Evolutionary conservation across 106 monocot genomes (phyloP), one percentile per base, ranked within the genome.

Genomic region (Dendrobium huoshanense): DNA sequence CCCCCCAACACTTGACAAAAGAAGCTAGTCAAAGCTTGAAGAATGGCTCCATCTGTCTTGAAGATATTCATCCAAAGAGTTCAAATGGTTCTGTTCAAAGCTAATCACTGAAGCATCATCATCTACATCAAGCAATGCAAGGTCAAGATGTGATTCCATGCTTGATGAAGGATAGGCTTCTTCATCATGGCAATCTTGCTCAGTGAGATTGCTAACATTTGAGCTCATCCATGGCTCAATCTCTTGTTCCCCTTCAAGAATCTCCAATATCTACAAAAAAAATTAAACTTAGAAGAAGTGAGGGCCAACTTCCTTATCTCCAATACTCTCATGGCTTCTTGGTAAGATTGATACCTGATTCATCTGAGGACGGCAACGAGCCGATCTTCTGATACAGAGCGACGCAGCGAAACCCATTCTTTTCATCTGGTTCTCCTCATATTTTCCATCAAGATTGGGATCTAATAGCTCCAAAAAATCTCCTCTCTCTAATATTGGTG

Each of bases 71-170:
- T 94, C 93, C 33, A 90, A 64, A 27, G 87, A 85, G 55, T 77
- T 83, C 1, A 85, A 81, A 68, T 91, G 75, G 80, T 72, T 79
- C 16, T 87, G 87, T 49, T 91, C 90, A 7, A 79, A 85, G 90
- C 96, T 96, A 15, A 79, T 72, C 27, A 86, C 41, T 1, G 93
- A 94, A 41, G 85, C 84, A 67, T 80, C 83, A 33, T 92, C 91
- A 22, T 93, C 96, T 15, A 92, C 82, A 78, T 96, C 96, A 17
- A 86, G 90, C 73, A 92, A 83, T 22, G 96, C 93, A 40, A 96
- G 88, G 18, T 88, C 88, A 73, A 96, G 41, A 80, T 91, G 93
- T 13, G 93, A 90, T 9, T 86, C 86, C 4, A 96, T 75, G 72
- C 82, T 88, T 10, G 86, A 87, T n/a, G 67, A 47, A 37, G 94